Evolutionary conservation across 75 land plant genomes (phyloP), one percentile per base, ranked within the genome.

Genomic region (Sequoia sempervirens): DNA sequence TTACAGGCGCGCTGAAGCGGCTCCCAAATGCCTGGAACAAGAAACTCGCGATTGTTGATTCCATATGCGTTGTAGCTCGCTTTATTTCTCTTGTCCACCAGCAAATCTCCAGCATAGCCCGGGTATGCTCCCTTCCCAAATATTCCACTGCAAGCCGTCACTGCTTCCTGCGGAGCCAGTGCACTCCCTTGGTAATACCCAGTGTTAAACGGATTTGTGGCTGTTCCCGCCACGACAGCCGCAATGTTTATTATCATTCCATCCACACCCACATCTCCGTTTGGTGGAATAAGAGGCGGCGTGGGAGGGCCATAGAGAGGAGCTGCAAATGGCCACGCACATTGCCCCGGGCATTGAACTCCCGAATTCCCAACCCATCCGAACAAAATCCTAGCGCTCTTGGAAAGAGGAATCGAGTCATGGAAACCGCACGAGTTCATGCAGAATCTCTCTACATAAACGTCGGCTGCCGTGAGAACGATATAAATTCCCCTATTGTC

Each of bases 371-470:
- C 89, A 1, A 87, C 88, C 89, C 89, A 88, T 20, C 69, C 85
- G 14, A 75, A 83, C 32, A 89, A 85, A 26, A 88, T 36, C 88
- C 37, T 87, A 28, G 7, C 2, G 0, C 26, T 81, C 12, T 34
- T 84, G 28, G 89, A 64, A 9, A 81, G 46, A 5, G 28, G 1
- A 37, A 75, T 43, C 0, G 47, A 76, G 18, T 76, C 88, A 82
- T 94, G 96, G 41, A 81, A 64, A 69, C 90, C 96, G 86, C 96
- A 95, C 2, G 88, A 79, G 86, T 89, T 89, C 86, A 85, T 82
- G 87, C 96, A 95, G 91, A 95, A 93, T 6, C 95, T 95, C 50
- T 93, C 92, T 20, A 92, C 96, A 17, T 82, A 76, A 79, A 95
- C 96, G 84, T 95, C 95, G 6, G 46, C 86, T 0, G 95, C 83